These are phyloP conservation scores for Cicer bijugum DNA, from an alignment of 306 rosid genomes.

Conservation along the genomic window DNA sequence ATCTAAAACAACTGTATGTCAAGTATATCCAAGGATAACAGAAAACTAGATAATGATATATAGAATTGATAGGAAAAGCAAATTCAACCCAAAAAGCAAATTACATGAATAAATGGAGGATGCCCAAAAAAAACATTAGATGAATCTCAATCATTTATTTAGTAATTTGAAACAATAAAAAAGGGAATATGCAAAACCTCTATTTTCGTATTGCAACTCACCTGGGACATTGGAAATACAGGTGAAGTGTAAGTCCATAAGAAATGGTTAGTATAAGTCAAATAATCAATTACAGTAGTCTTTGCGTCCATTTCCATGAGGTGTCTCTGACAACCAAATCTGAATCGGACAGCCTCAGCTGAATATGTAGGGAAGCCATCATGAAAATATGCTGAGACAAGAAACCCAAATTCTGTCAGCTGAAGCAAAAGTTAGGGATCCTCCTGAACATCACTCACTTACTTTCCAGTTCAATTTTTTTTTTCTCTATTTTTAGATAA, in stretches of 20 bases:
- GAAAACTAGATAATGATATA: neutral
- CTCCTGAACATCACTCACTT: neutral
- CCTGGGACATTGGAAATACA: conserved; percentile 69
- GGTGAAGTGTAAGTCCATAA: conserved; percentile 70
- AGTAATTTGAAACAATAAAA: conserved; percentile 9
- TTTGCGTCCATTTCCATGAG: conserved; percentile 12
- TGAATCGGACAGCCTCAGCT: conserved; percentile 64
- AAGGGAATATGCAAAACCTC: conserved; percentile 23
- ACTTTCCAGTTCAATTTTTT: conserved; percentile 15
- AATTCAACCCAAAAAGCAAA: conserved; percentile 1
- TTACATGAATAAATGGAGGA: neutral
- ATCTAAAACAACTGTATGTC: conserved; percentile 22
- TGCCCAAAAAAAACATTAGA: neutral
- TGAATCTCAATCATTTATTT: conserved; percentile 10
- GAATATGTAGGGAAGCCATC: conserved; percentile 61
- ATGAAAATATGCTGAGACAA: conserved; percentile 70
- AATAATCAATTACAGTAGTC: neutral
- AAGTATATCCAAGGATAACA: conserved; percentile 12
- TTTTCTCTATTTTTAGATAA: too few relatives aligned
- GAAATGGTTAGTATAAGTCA: conserved; percentile 26
- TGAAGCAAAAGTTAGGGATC: conserved; percentile 33
- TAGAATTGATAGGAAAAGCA: conserved; percentile 3
- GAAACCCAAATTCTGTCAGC: conserved; percentile 45
- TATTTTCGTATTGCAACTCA: conserved; percentile 42
- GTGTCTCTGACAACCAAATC: conserved; percentile 52